A percentile compares a stretch with the other conserved stretches of the same genome.
phyloP scores from a whole-genome alignment of 2,329 filamentous ascomycete genomes.

The Phyllosticta citribraziliensis region DNA sequence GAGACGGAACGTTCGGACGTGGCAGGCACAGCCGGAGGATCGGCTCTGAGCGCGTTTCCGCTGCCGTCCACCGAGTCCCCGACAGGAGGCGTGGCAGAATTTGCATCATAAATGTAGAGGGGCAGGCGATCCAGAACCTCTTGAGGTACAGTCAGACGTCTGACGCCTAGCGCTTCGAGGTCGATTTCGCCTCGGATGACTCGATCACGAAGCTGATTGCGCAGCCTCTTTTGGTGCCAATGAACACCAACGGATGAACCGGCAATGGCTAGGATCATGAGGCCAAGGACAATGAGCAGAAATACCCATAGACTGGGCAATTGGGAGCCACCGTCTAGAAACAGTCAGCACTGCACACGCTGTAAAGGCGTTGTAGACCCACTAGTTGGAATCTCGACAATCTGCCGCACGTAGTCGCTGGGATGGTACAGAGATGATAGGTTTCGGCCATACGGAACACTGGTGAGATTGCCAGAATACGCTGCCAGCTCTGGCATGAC shows the following conservation, averaged over 20 bases:
- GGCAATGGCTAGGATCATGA: conserved; percentile 59
- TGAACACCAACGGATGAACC: conserved; percentile 66
- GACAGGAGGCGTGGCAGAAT: not conserved
- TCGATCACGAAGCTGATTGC: conserved; percentile 56
- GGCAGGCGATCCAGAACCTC: conserved; percentile 65
- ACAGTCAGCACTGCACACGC: conserved; percentile 2
- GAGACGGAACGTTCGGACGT: not conserved
- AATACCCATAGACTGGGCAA: conserved; percentile 78
- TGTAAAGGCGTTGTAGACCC: not conserved
- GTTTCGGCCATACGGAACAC: conserved; percentile 29
- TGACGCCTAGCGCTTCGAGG: conserved; percentile 76
- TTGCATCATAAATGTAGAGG: conserved; percentile 56
- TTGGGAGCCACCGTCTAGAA: conserved; percentile 39
- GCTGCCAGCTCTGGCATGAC: conserved; percentile 63
- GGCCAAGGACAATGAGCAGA: conserved; percentile 56
- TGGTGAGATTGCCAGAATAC: conserved; percentile 67
- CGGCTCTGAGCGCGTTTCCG: not conserved
- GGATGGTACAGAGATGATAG: conserved; percentile 30
- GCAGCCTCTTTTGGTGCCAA: conserved; percentile 60
- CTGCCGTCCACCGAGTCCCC: not conserved
- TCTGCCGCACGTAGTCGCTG: conserved; percentile 35
- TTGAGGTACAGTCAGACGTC: conserved; percentile 65
- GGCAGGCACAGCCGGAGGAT: not conserved
- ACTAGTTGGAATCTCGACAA: conserved; percentile 39
- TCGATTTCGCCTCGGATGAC: conserved; percentile 74